Conservation (phyloP, 1,284 basidiomycete genomes). For the Heliocybe sulcata region DNA sequence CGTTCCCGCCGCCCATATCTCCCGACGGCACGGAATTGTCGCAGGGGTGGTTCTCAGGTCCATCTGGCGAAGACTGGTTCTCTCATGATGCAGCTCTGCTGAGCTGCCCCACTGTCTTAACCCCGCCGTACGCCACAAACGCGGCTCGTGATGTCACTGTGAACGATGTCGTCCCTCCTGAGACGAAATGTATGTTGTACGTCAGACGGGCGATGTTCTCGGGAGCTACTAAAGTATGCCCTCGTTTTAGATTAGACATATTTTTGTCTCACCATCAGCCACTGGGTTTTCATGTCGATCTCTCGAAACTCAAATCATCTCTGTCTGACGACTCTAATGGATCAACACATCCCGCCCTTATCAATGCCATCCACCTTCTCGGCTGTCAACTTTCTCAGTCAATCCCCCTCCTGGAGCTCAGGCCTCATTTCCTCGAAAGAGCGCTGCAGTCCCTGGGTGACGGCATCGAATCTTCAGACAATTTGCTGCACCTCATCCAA, state of each 20-base stretch:
- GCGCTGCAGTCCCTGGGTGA: conserved; percentile 41
- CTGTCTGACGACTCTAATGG: conserved; percentile 20
- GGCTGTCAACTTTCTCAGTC: conserved; percentile 46
- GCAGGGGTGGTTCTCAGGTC: background rate
- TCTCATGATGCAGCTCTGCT: background rate
- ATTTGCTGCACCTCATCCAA: conserved; percentile 49
- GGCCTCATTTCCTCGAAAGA: conserved; percentile 39
- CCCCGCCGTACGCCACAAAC: background rate
- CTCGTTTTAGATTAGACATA: conserved; percentile 35
- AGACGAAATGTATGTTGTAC: background rate
- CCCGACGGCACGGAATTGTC: background rate
- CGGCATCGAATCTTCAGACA: conserved; percentile 43
- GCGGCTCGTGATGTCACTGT: background rate
- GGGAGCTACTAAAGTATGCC: background rate
- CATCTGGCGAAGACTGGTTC: background rate
- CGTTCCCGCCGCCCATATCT: background rate
- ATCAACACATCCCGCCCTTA: conserved; percentile 46
- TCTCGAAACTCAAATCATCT: conserved; percentile 32
- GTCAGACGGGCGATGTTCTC: background rate
- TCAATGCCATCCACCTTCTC: conserved; percentile 53
- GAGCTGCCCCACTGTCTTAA: background rate
- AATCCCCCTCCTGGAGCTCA: conserved; percentile 31
- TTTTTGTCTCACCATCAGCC: conserved; percentile 53
- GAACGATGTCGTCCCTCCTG: background rate
- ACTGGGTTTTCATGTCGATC: conserved; percentile 48